Conservation (phyloP, 192 early-diverging fungal species). For the Coemansia sp. region DNA sequence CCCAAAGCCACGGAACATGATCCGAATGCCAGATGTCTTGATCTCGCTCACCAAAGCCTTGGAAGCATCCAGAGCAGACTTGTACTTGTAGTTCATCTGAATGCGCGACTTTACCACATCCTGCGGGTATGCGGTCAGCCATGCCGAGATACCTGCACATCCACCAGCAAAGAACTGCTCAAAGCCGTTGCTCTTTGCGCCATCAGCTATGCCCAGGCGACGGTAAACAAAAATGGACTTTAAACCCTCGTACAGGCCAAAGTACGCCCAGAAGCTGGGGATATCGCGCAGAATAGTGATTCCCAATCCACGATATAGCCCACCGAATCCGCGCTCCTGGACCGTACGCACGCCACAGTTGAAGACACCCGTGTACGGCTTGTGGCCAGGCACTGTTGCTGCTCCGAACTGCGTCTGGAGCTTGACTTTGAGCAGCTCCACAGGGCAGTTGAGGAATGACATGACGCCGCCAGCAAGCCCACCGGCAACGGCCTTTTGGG, state of each 20-base stretch:
- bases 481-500: constrained; percentile 85
- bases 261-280: constrained; percentile 69
- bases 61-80: constrained; percentile 54
- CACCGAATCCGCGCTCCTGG: constrained; percentile 62
- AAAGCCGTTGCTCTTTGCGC: constrained; percentile 51
- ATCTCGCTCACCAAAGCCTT: constrained; percentile 58
- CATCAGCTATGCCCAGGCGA: constrained; percentile 51
- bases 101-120: constrained; percentile 75
- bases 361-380: constrained; percentile 39
- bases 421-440: constrained; percentile 91
- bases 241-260: constrained; percentile 82
- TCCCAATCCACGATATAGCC: constrained; percentile 79
- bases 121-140: constrained; percentile 81
- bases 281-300: constrained; percentile 77
- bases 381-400: constrained; percentile 21
- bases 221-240: constrained; percentile 69
- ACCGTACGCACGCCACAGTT: constrained; percentile 60
- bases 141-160: constrained; percentile 76
- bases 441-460: constrained; percentile 83
- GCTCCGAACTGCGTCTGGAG: constrained; percentile 82
- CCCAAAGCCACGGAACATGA: constrained; percentile 55
- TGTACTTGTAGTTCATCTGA: constrained; percentile 60
- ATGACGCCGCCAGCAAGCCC: constrained; percentile 84
- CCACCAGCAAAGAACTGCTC: constrained; percentile 78
- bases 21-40: constrained; percentile 37